Percentiles rank a stretch among this genome's conserved stretches.
Conservation (phyloP, 495 filamentous ascomycete species). For the Penicillium ochrochloron region DNA sequence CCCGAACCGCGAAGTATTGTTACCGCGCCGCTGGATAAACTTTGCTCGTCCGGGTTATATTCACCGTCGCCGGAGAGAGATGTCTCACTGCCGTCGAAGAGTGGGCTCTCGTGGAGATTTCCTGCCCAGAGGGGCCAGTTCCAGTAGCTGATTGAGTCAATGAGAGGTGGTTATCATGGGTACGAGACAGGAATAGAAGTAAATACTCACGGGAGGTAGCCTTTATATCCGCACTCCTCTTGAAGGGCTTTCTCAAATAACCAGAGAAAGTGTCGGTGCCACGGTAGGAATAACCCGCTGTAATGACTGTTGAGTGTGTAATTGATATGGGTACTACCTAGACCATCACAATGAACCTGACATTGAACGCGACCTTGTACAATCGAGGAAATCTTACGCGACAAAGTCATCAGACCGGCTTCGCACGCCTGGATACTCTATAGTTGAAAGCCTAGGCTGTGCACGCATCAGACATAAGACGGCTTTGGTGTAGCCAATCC, state of each 20-base stretch:
- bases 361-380: neutral
- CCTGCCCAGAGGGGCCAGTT: conserved; percentile 51
- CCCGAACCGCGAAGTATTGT: conserved; percentile 55
- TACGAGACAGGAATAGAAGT: neutral
- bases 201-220: conserved; percentile 43
- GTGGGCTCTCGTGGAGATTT: conserved; percentile 41
- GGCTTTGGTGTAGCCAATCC: conserved; percentile 52
- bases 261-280: conserved; percentile 68
- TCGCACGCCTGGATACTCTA: conserved; percentile 52
- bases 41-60: conserved; percentile 37
- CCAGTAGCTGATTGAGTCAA: conserved; percentile 46
- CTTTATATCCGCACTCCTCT: conserved; percentile 70
- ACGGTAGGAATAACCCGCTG: conserved; percentile 59
- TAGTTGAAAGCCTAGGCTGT: conserved; percentile 44
- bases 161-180: neutral
- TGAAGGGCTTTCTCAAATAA: conserved; percentile 66
- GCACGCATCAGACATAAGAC: conserved; percentile 51
- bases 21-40: conserved; percentile 18
- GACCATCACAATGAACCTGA: neutral
- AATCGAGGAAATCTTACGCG: conserved; percentile 30
- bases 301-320: conserved; percentile 45
- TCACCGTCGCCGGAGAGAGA: conserved; percentile 55
- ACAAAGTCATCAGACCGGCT: conserved; percentile 61
- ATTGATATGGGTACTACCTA: conserved; percentile 52
- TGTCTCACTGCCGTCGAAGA: conserved; percentile 52